Conservation (phyloP, 768 basidiomycete species). For the Russula virescens region DNA sequence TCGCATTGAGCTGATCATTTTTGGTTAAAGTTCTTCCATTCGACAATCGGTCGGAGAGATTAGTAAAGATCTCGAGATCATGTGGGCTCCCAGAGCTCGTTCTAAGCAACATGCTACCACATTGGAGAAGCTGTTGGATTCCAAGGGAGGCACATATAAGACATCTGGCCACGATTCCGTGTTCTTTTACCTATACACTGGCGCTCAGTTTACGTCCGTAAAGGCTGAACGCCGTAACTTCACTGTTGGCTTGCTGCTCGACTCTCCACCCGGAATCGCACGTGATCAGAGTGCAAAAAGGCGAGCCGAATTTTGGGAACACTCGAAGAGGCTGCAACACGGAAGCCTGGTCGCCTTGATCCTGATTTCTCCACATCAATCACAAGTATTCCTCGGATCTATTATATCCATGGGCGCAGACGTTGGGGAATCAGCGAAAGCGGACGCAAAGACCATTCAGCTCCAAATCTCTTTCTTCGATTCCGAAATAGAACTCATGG, state of each 20-base stretch:
- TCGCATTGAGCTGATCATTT: not conserved
- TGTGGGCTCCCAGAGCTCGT: not conserved
- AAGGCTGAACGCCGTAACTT: slow-evolving; percentile 48
- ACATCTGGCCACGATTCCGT: slow-evolving; percentile 40
- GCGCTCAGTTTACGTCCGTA: slow-evolving; percentile 42
- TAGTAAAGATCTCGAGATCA: slow-evolving; percentile 21
- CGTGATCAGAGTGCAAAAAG: slow-evolving; percentile 35
- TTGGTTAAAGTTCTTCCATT: slow-evolving; percentile 19
- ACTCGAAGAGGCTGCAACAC: slow-evolving; percentile 51
- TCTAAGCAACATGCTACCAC: slow-evolving; percentile 31
- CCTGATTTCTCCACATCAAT: slow-evolving; percentile 27
- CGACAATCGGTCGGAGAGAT: slow-evolving; percentile 23
- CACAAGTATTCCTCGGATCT: slow-evolving; percentile 47
- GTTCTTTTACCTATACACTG: slow-evolving; percentile 60
- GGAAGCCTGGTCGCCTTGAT: slow-evolving; percentile 63
- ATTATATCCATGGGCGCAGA: slow-evolving; percentile 41
- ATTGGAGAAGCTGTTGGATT: slow-evolving; percentile 42
- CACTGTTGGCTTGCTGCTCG: slow-evolving; percentile 40
- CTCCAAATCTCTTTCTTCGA: slow-evolving; percentile 62
- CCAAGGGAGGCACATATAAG: slow-evolving; percentile 54
- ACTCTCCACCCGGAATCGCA: slow-evolving; percentile 53
- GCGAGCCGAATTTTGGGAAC: slow-evolving; percentile 57
- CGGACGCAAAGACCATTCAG: slow-evolving; percentile 33
- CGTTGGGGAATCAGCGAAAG: slow-evolving; percentile 40
- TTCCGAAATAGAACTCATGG: slow-evolving; percentile 44